A percentile compares a stretch with the other conserved stretches of the same genome.
phyloP scores from a whole-genome alignment of 768 basidiomycete species.

The Roridomyces roridus region DNA sequence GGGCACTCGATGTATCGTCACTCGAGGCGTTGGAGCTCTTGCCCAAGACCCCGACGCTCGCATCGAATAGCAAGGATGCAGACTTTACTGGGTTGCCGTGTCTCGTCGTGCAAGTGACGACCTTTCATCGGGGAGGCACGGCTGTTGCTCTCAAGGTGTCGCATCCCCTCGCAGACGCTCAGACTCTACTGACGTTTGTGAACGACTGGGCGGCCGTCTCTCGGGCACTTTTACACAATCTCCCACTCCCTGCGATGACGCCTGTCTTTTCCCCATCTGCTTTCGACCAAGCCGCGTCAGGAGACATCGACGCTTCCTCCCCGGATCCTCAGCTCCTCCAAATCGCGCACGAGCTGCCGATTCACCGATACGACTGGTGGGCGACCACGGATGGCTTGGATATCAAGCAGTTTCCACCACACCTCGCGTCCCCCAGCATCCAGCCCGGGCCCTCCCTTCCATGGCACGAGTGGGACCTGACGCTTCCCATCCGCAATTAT shows the following conservation, averaged over 20 bases:
- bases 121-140: constrained; percentile 34
- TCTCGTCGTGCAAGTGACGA: constrained; percentile 41
- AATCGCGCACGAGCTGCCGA: constrained; percentile 28
- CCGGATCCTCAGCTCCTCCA: constrained; percentile 31
- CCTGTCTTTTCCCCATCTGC: constrained; percentile 37
- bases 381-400: constrained; percentile 25
- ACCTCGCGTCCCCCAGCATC: constrained; percentile 8
- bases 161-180: constrained; percentile 44
- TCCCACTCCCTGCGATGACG: constrained; percentile 15
- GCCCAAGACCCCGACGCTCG: constrained; percentile 28
- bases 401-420: constrained; percentile 26
- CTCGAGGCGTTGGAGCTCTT: constrained; percentile 22
- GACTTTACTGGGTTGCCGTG: constrained; percentile 33
- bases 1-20: constrained; percentile 20
- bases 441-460: constrained; percentile 29
- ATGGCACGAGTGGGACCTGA: constrained; percentile 36
- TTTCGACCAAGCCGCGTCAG: constrained; percentile 35
- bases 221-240: constrained; percentile 23
- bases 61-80: constrained; percentile 25
- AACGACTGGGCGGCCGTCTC: constrained; percentile 41
- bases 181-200: constrained; percentile 38
- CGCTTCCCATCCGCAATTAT: constrained; percentile 31
- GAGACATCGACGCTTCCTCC: constrained; percentile 33
- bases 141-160: constrained; percentile 39
- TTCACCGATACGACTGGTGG: constrained; percentile 39